Percentiles rank a stretch among this genome's conserved stretches.
These are phyloP conservation scores for Fusarium sp. DNA, from an alignment of 2,329 filamentous ascomycete genomes.

Conservation along the genomic window DNA sequence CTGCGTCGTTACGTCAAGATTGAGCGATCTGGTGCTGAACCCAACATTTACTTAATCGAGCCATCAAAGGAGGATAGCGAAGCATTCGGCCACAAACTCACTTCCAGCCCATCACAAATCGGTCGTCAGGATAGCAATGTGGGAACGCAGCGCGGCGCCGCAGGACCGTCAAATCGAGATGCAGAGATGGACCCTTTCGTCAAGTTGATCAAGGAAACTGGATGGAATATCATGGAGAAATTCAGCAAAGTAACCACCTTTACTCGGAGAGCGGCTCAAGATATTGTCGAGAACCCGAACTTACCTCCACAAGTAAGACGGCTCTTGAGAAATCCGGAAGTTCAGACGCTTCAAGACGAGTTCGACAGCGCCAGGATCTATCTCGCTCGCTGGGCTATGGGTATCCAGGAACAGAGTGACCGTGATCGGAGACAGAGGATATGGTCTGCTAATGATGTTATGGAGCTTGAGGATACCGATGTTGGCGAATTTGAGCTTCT, in stretches of 20 bases:
- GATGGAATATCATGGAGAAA: conserved; percentile 97
- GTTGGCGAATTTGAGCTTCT: conserved; percentile 96
- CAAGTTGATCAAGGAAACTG: conserved; percentile 92
- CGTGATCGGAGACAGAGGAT: conserved; percentile 85
- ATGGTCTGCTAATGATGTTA: conserved; percentile 91
- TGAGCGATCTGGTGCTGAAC: conserved; percentile 85
- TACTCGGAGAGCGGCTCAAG: conserved; percentile 89
- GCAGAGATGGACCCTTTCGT: conserved; percentile 91
- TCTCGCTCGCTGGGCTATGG: conserved; percentile 97
- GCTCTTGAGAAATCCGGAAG: conserved; percentile 89
- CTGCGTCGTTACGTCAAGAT: conserved; percentile 84
- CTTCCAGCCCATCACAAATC: conserved; percentile 47
- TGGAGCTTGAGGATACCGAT: conserved; percentile 93
- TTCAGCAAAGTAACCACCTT: conserved; percentile 98
- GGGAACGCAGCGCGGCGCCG: conserved; percentile 45
- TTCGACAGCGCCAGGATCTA: conserved; percentile 97
- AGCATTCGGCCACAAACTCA: conserved; percentile 77
- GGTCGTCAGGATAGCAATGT: conserved; percentile 48
- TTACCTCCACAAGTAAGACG: conserved; percentile 88
- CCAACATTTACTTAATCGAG: conserved; percentile 90
- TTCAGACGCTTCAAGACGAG: conserved; percentile 94
- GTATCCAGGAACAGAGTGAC: conserved; percentile 96
- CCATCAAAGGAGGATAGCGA: conserved; percentile 85
- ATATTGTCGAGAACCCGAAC: conserved; percentile 90
- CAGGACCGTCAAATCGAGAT: conserved; percentile 61